phyloP scores from a whole-genome alignment of 2,329 filamentous ascomycete genomes.

The Aspergillus pseudoterreus region DNA sequence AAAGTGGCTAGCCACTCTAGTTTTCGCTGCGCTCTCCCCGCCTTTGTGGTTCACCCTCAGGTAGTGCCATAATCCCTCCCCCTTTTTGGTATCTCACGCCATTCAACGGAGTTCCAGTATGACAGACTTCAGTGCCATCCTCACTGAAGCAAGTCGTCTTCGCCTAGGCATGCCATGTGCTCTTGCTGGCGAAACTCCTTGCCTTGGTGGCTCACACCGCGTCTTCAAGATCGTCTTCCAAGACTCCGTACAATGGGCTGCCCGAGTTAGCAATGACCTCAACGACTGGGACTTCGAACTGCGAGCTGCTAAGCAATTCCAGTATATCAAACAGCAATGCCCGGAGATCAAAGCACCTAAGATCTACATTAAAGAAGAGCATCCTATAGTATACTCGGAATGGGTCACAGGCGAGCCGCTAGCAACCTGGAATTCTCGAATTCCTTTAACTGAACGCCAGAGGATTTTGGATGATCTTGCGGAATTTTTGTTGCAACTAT shows the following conservation, averaged over 20 bases:
- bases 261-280: not conserved
- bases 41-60: no score
- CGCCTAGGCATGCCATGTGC: not conserved
- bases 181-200: not conserved
- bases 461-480: conserved; percentile 2
- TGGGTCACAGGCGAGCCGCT: not conserved
- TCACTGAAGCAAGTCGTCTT: not conserved
- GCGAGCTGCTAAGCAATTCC: not conserved
- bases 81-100: not conserved
- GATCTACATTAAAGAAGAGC: not conserved
- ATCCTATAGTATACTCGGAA: not conserved
- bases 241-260: conserved; percentile 1
- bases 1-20: no score
- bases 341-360: not conserved
- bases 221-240: not conserved
- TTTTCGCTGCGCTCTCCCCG: no score
- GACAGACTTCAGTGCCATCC: not conserved
- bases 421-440: not conserved
- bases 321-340: not conserved
- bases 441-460: not conserved
- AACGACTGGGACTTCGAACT: not conserved
- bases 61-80: no score
- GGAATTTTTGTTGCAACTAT: conserved; percentile 11
- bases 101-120: not conserved
- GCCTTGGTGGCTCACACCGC: not conserved